A percentile compares a stretch with the other conserved stretches of the same genome.
Conservation (phyloP, 768 basidiomycete species). For the Baorangia bicolor region DNA sequence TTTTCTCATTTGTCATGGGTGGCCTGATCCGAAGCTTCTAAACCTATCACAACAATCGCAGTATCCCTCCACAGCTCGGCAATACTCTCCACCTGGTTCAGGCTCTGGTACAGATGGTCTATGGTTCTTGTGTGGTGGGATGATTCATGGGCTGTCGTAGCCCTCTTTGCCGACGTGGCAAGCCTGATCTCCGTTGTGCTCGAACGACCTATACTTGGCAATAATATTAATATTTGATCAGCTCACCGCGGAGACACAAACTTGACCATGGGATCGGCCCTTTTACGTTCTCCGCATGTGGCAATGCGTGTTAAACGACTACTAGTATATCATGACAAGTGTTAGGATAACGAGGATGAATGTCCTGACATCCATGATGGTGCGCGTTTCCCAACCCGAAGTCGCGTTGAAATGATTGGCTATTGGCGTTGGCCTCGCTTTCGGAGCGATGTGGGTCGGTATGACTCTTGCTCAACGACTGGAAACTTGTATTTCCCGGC, state of each 20-base stretch:
- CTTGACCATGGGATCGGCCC: conserved; percentile 1
- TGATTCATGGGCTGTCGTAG: conserved; percentile 13
- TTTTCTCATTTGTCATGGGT: neutral
- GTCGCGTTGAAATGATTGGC: neutral
- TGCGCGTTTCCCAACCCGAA: conserved; percentile 13
- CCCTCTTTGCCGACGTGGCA: conserved; percentile 1
- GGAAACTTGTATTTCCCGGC: neutral
- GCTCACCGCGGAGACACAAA: neutral
- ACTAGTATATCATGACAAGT: neutral
- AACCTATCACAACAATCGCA: neutral
- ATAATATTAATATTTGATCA: neutral
- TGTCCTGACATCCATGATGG: conserved; percentile 13
- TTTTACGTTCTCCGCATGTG: conserved; percentile 1
- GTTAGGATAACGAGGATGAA: conserved; percentile 19
- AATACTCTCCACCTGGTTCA: conserved; percentile 10
- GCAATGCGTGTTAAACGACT: too few relatives aligned
- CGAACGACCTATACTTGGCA: neutral
- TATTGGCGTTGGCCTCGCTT: conserved; percentile 3
- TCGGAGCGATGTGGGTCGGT: conserved; percentile 13
- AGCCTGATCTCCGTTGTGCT: neutral
- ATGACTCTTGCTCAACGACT: conserved; percentile 4
- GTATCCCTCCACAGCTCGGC: conserved; percentile 5
- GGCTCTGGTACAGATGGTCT: conserved; percentile 15
- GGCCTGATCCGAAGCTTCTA: neutral
- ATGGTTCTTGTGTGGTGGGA: conserved; percentile 19